Evolutionary conservation across 108 stramenopile species (phyloP), one percentile per base, ranked within the genome.

Genomic region (Cyclotella sp.): DNA sequence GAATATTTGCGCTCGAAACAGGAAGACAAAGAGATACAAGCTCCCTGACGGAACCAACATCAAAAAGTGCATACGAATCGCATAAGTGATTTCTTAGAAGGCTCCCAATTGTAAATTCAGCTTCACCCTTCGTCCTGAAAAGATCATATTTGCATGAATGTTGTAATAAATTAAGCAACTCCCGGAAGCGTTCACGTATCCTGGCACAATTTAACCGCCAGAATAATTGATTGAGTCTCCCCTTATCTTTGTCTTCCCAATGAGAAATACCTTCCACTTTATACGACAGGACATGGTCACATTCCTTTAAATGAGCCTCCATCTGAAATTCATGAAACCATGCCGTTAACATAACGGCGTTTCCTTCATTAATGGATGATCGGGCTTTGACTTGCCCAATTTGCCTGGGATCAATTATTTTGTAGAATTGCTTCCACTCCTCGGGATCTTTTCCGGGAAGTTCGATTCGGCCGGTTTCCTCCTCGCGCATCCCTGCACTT

Each of bases 401-500:
- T n/a, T 68, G 49, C 7, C n/a, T n/a, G 11, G 70, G 70, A 24
- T 78, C 77, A 34, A 78, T 73, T 34, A 78, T 72, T 10, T 26
- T 29, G 51, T 78, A 78, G 47, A 78, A 72, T 11, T 22, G 19
- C 77, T 72, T 78, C 77, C 77, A 78, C 29, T 72, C 62, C 39
- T 63, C 30, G 3, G 77, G 77, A 39, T 78, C 71, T 27, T 78
- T 78, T 26, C 72, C 47, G 3, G 77, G 70, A 15, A 78, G 47
- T 30, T 78, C 77, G 51, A 78, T 78, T 9, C 70, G 24, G 45
- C 29, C 53, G 6, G 59, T 63, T 11, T 61, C 46, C 5, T 55
- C 44, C 44, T 72, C 70, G 14, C 43, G 63, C 70, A 71, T 63
- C 11, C 43, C 43, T 11, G 70, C 18, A 40, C 70, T 63, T 14